Evolutionary conservation across 2,329 filamentous ascomycete species (phyloP), one percentile per base, ranked within the genome.

Genomic region (Neonectria faginata): DNA sequence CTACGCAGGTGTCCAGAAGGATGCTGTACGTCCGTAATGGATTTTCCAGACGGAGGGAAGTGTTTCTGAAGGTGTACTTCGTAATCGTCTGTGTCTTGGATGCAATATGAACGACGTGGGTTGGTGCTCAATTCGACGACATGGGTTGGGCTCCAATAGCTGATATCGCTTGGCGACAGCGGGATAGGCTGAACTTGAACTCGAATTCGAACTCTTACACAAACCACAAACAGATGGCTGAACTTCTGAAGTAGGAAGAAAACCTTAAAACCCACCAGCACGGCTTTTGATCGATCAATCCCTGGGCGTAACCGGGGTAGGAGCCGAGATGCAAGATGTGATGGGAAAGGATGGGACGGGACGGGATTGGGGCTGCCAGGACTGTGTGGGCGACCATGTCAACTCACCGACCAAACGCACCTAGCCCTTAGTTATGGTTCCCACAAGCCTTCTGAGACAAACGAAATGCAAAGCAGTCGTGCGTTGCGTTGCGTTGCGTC

Each of bases 1-100:
- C 50, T 50, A 56, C 59, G 44, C 20, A 50, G 48, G 55, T 47
- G 20, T n/a, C 29, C 8, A 16, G 22, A 48, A 63, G 42, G 31
- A 52, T 62, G 29, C 29, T 47, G 39, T 25, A 18, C 22, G 11
- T 44, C n/a, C 33, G 47, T 31, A 42, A 20, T 25, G 62, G 50
- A 14, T 45, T 67, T 68, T 66, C 69, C 62, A 42, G 56, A 70
- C 57, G 25, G 41, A 63, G 65, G 56, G 57, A 70, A 53, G 27
- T 60, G 62, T 64, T 65, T 64, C 36, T 51, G 36, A 59, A 56
- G 60, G 61, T 66, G 65, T 60, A 59, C 45, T 61, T 25, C 25
- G 25, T 25, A 25, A 25, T 25, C 25, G 25, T 25, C 25, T 47
- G 57, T 58, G 56, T 64, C 44, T 33, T n/a, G 47, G 27, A 18